Conservation (phyloP, 495 filamentous ascomycete species). For the Coniosporium apollinis region DNA sequence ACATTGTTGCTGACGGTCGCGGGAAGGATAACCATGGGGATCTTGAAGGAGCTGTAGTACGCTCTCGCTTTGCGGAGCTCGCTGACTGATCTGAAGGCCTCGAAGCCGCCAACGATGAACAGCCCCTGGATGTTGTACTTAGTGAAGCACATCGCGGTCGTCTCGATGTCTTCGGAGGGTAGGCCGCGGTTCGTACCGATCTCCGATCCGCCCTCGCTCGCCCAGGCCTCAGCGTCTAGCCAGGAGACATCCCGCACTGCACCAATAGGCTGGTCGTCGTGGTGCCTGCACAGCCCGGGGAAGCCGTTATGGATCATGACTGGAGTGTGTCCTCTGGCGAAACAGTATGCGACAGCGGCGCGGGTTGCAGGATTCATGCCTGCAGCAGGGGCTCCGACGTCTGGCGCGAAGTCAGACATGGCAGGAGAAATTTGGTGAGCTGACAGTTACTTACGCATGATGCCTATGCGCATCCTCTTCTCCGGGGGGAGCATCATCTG, state of each 20-base stretch:
- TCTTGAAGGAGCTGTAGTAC: constrained; percentile 69
- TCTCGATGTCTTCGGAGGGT: constrained; percentile 65
- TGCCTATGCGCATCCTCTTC: too few relatives aligned
- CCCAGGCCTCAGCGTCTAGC: constrained; percentile 92
- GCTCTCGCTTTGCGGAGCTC: constrained; percentile 68
- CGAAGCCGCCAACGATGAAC: constrained; percentile 89
- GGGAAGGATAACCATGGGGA: constrained; percentile 81
- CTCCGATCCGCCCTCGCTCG: constrained; percentile 88
- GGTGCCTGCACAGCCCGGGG: constrained; percentile 82
- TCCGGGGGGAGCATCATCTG: constrained; percentile 46
- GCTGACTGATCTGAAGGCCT: constrained; percentile 83
- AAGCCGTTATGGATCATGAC: constrained; percentile 95
- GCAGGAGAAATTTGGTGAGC: too few relatives aligned
- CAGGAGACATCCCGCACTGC: constrained; percentile 73
- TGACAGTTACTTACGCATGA: too few relatives aligned
- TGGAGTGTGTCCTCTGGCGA: constrained; percentile 82
- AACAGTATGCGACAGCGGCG: constrained; percentile 87
- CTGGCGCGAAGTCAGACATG: too few relatives aligned
- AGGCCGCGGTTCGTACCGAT: constrained; percentile 95
- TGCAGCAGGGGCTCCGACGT: constrained; percentile 95
- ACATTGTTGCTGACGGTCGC: constrained; percentile 99
- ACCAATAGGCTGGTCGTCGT: constrained; percentile 61
- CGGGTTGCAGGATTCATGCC: constrained; percentile 97
- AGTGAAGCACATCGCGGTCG: constrained; percentile 70
- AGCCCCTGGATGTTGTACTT: constrained; percentile 79